These are phyloP conservation scores for Colletotrichum sp. DNA, from an alignment of 2,329 filamentous ascomycete genomes.

Conservation along the genomic window DNA sequence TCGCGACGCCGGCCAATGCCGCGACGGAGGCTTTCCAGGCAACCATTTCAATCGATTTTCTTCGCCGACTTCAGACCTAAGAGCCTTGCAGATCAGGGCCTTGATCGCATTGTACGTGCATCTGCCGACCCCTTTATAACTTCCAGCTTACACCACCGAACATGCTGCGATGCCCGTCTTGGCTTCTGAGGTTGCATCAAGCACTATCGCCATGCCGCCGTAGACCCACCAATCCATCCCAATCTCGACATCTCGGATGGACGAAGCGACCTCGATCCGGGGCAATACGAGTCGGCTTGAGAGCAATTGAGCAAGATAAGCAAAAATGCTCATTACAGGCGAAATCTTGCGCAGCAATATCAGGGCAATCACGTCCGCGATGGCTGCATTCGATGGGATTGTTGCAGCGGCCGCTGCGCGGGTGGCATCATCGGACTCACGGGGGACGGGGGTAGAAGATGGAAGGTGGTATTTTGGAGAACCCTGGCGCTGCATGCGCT, in stretches of 20 bases:
- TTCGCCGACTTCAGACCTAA: not conserved
- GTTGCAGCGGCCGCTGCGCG: not conserved
- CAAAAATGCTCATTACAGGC: not conserved
- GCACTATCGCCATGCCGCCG: not conserved
- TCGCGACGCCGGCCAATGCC: not conserved
- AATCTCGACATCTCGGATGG: not conserved
- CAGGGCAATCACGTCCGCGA: not conserved
- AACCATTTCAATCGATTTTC: not conserved
- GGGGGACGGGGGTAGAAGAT: not conserved
- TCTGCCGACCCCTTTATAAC: not conserved
- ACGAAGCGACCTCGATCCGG: not conserved
- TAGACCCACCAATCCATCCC: not conserved
- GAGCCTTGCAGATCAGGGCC: not conserved
- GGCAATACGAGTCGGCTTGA: not conserved
- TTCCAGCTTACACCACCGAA: not conserved
- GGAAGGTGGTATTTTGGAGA: constrained; percentile 15
- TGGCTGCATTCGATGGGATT: not conserved
- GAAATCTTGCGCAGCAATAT: too few relatives aligned
- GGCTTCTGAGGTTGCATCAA: not conserved
- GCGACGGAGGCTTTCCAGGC: not conserved
- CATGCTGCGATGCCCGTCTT: not conserved
- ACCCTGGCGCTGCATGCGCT: not conserved
- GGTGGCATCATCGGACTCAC: not conserved
- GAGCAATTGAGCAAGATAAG: constrained; percentile 18
- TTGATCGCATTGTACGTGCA: not conserved